phyloP scores from a whole-genome alignment of 2,329 filamentous ascomycete genomes.

The Cadophora sp. region DNA sequence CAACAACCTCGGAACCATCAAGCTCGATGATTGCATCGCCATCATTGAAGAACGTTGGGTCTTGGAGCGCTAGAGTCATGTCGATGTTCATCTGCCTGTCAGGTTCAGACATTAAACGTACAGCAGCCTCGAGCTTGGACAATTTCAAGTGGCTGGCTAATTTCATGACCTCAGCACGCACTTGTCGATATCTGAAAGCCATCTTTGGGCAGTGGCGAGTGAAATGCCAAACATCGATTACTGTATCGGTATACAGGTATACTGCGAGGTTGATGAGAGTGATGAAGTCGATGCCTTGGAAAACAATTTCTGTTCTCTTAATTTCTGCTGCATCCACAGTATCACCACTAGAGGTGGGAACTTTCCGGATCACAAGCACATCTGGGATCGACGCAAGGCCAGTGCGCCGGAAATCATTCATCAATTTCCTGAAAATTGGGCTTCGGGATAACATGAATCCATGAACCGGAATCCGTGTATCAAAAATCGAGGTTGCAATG shows the following conservation, averaged over 20 bases:
- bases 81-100: constrained; percentile 71
- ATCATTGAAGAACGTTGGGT: constrained; percentile 76
- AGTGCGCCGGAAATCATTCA: constrained; percentile 62
- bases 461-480: constrained; percentile 80
- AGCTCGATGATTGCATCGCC: constrained; percentile 83
- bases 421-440: constrained; percentile 65
- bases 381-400: constrained; percentile 66
- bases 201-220: constrained; percentile 66
- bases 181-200: constrained; percentile 77
- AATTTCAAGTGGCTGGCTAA: constrained; percentile 76
- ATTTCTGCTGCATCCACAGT: constrained; percentile 37
- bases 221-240: constrained; percentile 88
- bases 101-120: constrained; percentile 74
- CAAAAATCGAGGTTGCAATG: constrained; percentile 67
- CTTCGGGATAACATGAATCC: constrained; percentile 82
- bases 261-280: constrained; percentile 80
- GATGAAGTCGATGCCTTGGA: constrained; percentile 76
- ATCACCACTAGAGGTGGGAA: constrained; percentile 38
- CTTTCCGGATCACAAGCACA: constrained; percentile 61
- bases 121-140: constrained; percentile 74
- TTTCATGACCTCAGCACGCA: constrained; percentile 87
- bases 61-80: constrained; percentile 71
- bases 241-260: constrained; percentile 80
- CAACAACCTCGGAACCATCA: constrained; percentile 71
- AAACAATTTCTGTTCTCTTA: constrained; percentile 64